Evolutionary conservation across 768 basidiomycete species (phyloP), one percentile per base, ranked within the genome.

Genomic region (Rhizopogon salebrosus): DNA sequence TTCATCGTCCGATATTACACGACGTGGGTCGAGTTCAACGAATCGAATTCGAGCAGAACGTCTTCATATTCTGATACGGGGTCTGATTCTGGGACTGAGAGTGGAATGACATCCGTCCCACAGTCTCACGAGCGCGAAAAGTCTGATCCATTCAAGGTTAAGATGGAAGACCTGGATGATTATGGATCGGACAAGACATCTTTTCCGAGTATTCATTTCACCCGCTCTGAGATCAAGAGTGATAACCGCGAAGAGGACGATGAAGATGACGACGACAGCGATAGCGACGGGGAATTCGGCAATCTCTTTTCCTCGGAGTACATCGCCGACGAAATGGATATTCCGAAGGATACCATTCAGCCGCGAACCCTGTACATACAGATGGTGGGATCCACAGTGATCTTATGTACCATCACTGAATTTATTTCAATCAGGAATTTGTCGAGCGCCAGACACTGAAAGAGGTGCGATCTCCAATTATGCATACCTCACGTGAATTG

Each of bases 1-100:
- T 90, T 87, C 70, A 88, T 98, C 60, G 95, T 97, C 18, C 82
- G 93, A 38, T 97, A 95, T 66, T 92, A 84, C 66, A 92, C 90
- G 2, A 90, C 89, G 4, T 92, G 91, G 92, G 79, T 93, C n/a
- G 90, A 93, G 64, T 80, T 77, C 0, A 72, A 76, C 9, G 86
- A 87, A 52, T 69, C 74, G 2, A 63, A 70, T 1, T 78, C 81
- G 9, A 69, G 73, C n/a, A 70, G 72, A 13, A 59, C 62, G 13
- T 80, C 80, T 5, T 78, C 81, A 10, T 79, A 77, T 39, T 71
- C 70, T 10, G 74, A 73, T 7, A 67, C 67, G 6, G 70, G 67
- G 27, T 66, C 69, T 36, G 69, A 67, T n/a, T 61, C 67, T 7
- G 68, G 66, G 16, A 72, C 70, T 4, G 72, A 73, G 51, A 77